Evolutionary conservation across 1,139 yeast genomes (phyloP), one percentile per base, ranked within the genome.

Genomic region (Yamadazyma triangularis): DNA sequence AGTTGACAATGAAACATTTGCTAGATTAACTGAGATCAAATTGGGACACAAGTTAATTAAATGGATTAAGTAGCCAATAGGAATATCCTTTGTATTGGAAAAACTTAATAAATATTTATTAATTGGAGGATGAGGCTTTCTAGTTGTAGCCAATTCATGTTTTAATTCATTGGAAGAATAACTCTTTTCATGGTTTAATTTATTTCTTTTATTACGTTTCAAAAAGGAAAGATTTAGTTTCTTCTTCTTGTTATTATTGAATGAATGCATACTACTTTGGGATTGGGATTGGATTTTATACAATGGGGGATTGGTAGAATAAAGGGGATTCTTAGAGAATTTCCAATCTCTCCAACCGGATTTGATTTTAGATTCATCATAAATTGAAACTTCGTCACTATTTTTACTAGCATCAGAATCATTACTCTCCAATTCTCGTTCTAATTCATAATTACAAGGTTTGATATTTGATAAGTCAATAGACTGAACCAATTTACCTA

Each of bases 301-400:
- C 24, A 60, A 44, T 18, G 6, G 20, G 20, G 9, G 9, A 23
- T 36, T 40, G 9, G 54, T 47, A 2, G 68, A 50, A 50, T 82
- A 83, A 18, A 83, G 51, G 1, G 89, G 85, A 51, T 82, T 87
- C 27, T 71, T 73, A 39, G 82, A 70, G 44, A 71, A 79, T 46
- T 84, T 80, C 94, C 95, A 51, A 53, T 86, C 95, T 48, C 95
- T 69, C 95, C 95, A 86, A 10, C 91, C 83, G 0, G 95, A 91
- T 27, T 64, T 51, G 4, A 57, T 53, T 23, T 51, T 48, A 7
- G 33, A 30, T 18, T 50, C 40, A 18, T 44, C 38, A 4, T 15
- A 23, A 25, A 15, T 18, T 18, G 20, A 18, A 20, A 8, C 29
- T 24, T 24, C 35, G 8, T 38, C 38, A 15, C 35, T 32, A 12